Conservation (phyloP, 1,139 yeast species). For the Yamadazyma dendronema region DNA sequence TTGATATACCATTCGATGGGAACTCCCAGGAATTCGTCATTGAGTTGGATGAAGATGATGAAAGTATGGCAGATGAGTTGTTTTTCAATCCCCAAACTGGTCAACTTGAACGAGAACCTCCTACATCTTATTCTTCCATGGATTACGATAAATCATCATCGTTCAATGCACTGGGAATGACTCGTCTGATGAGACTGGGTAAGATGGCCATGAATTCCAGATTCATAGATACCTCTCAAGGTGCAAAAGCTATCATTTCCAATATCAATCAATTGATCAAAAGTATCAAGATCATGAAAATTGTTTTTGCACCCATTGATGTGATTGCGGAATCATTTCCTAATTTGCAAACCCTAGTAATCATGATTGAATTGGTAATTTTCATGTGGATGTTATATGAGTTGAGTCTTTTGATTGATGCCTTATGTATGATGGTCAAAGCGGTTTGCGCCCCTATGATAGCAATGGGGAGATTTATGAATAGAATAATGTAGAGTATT, state of each 20-base stretch:
- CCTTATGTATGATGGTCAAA: constrained; percentile 46
- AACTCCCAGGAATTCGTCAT: constrained; percentile 28
- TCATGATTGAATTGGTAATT: constrained; percentile 36
- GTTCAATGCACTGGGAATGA: not conserved
- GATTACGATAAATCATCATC: constrained; percentile 5
- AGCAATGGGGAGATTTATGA: constrained; percentile 47
- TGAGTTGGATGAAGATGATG: constrained; percentile 29
- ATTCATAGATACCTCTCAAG: constrained; percentile 14
- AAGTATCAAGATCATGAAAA: constrained; percentile 35
- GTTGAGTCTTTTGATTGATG: constrained; percentile 43
- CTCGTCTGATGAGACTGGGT: not conserved
- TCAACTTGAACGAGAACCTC: constrained; percentile 34
- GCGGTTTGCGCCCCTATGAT: constrained; percentile 51
- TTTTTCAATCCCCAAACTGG: constrained; percentile 34
- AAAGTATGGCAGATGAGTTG: constrained; percentile 22
- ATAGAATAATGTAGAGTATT: constrained; percentile 31
- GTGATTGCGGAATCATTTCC: constrained; percentile 41
- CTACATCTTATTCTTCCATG: constrained; percentile 29
- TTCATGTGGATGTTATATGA: constrained; percentile 46
- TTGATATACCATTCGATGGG: constrained; percentile 11
- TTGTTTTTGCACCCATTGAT: constrained; percentile 45
- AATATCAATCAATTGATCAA: constrained; percentile 36
- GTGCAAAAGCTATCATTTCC: constrained; percentile 23
- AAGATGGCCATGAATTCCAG: constrained; percentile 3
- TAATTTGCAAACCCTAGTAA: constrained; percentile 37